Percentiles rank a stretch among this genome's conserved stretches.
These are phyloP conservation scores for Lachnellula occidentalis DNA, from an alignment of 2,329 filamentous ascomycete species.

Conservation along the genomic window DNA sequence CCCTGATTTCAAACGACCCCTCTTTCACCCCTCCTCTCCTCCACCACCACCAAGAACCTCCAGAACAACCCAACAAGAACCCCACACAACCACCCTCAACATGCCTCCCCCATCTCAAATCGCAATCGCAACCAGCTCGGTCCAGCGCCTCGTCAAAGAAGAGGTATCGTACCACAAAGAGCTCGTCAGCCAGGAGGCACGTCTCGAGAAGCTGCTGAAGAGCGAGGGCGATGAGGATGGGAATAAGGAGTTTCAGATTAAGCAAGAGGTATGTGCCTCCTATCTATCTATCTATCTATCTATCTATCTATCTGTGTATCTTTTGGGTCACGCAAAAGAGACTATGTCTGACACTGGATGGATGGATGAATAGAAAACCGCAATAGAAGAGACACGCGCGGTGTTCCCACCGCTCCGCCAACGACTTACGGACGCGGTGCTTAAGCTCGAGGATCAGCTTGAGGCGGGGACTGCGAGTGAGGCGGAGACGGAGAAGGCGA, in stretches of 20 bases:
- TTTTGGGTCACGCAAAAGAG: too few relatives aligned
- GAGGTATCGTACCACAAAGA: slow-evolving; percentile 88
- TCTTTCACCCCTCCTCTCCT: background rate
- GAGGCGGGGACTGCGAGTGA: slow-evolving; percentile 53
- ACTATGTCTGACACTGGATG: too few relatives aligned
- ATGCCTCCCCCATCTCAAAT: slow-evolving; percentile 78
- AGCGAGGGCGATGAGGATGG: slow-evolving; percentile 51
- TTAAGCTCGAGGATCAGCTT: slow-evolving; percentile 70
- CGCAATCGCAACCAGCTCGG: slow-evolving; percentile 71
- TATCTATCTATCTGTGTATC: too few relatives aligned
- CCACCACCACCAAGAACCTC: background rate
- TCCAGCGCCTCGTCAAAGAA: slow-evolving; percentile 85
- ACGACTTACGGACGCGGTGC: slow-evolving; percentile 66
- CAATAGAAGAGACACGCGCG: slow-evolving; percentile 80
- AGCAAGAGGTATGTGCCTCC: slow-evolving; percentile 67
- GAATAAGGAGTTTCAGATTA: slow-evolving; percentile 74
- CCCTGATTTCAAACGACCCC: background rate
- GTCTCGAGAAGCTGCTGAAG: slow-evolving; percentile 55
- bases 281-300: background rate
- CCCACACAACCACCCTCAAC: background rate
- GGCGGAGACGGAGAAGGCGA: slow-evolving; percentile 40
- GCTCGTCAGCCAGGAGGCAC: slow-evolving; percentile 65
- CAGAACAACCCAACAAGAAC: background rate
- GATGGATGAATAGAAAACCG: slow-evolving; percentile 34
- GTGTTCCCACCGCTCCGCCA: slow-evolving; percentile 68